Evolutionary conservation across 2,329 filamentous ascomycete species (phyloP).

Genomic region (Arthrobotrys entomopaga): DNA sequence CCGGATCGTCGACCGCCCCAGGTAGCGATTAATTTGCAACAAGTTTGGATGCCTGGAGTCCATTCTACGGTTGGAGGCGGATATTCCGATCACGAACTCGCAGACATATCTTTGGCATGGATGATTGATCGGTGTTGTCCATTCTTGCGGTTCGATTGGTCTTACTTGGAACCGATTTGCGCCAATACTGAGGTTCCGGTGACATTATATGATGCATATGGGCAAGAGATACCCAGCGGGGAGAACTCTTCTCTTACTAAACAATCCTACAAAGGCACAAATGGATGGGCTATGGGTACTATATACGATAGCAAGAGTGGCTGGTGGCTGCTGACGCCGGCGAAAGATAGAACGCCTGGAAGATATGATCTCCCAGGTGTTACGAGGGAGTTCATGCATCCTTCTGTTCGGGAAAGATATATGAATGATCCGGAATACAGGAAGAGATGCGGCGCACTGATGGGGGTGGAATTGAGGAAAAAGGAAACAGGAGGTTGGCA

Average conservation of each 20-base stretch:
- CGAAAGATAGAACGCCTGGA: conserved; percentile 58
- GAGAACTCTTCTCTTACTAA: conserved; percentile 28
- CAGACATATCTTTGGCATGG: conserved; percentile 66
- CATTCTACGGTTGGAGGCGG: conserved; percentile 66
- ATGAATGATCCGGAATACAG: conserved; percentile 46
- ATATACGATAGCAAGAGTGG: conserved; percentile 60
- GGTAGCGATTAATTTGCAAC: conserved; percentile 52
- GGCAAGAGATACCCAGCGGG: conserved; percentile 27
- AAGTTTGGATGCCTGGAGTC: conserved; percentile 57
- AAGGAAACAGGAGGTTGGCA: conserved; percentile 44
- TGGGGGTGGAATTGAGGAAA: conserved; percentile 46
- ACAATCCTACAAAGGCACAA: conserved; percentile 16
- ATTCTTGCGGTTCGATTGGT: conserved; percentile 61
- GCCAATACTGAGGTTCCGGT: conserved; percentile 40
- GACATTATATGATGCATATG: conserved; percentile 36
- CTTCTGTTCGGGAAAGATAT: conserved; percentile 56
- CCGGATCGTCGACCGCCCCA: conserved; percentile 28
- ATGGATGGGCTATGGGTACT: conserved; percentile 61
- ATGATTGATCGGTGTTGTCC: conserved; percentile 65
- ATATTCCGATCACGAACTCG: conserved; percentile 65
- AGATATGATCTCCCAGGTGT: conserved; percentile 57
- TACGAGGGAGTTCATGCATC: conserved; percentile 55
- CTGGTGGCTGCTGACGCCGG: conserved; percentile 55
- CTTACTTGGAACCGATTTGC: conserved; percentile 59
- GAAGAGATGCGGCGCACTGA: conserved; percentile 37